Base-by-base conservation (phyloP, 2,329 filamentous ascomycete genomes). In the Penicillium sp. region DNA sequence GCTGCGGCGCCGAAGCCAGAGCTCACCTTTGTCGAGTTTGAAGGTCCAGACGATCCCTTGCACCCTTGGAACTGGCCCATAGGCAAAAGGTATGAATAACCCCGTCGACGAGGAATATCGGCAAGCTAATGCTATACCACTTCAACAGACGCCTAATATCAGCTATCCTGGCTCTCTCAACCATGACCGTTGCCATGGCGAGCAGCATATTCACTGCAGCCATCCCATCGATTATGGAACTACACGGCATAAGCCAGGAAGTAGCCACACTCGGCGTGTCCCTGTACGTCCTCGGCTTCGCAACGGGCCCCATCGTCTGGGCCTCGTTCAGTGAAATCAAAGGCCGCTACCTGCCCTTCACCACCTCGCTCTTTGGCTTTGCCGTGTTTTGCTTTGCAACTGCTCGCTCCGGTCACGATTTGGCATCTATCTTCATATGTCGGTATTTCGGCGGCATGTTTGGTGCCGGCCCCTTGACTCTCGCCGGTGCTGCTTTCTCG, bases 401-500 rank as follows among this genome's bases (percentile, higher is more conserved):
- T 5, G 78, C 84, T 0, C 81, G 81, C 0, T 57, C 57, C 1
- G 45, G 48, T 2, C 11, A 47, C n/a, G 74, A 73, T 6, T 74
- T 88, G 46, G 69, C 68, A 26, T 72, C 79, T 40, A 77, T 88
- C 50, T 79, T 87, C 43, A 76, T 79, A 2, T 88, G 87, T 62
- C 81, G 85, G 3, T 82, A 87, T 62, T 62, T 88, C 5, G 79
- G 81, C 14, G 88, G 87, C 18, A 69, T 81, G 16, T 85, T 85
- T 48, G 87, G 86, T 42, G 81, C 81, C 4, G 79, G 79, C 20
- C 81, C 85, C 0, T 69, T 89, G 18, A 86, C 85, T 0, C 85
- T 87, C 60, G 87, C 86, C 6, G 84, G 84, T 28, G 86, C 86
- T n/a, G 82, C 83, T 1, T 85, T 90, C 46, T 81, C 84, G 28